Percentiles rank a stretch among this genome's conserved stretches.
Evolutionary conservation across 2,329 filamentous ascomycete species (phyloP).

Genomic region (Berkeleyomyces rouxiae): DNA sequence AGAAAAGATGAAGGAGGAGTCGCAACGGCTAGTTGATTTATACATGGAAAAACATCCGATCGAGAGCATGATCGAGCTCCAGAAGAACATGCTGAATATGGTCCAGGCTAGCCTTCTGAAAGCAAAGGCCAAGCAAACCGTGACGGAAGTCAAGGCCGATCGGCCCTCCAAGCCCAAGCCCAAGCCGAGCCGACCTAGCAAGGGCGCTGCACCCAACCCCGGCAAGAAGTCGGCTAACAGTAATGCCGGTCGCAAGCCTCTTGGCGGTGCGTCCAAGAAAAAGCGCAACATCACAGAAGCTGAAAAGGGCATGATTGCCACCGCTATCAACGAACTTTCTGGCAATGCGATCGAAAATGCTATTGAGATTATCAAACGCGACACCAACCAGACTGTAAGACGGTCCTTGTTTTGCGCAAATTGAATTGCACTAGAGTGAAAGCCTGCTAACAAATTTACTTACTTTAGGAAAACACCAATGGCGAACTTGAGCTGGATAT

Average conservation of each 20-base stretch:
- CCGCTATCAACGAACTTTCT: constrained; percentile 66
- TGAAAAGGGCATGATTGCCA: constrained; percentile 85
- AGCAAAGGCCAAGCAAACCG: constrained; percentile 48
- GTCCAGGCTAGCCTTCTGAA: constrained; percentile 57
- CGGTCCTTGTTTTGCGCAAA: constrained; percentile 14
- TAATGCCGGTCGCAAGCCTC: constrained; percentile 21
- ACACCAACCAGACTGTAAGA: constrained; percentile 59
- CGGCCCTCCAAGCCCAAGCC: constrained; percentile 42
- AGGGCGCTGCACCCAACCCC: constrained; percentile 19
- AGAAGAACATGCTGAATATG: constrained; percentile 44
- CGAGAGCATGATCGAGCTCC: constrained; percentile 35
- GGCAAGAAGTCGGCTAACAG: constrained; percentile 28
- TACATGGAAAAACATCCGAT: constrained; percentile 35
- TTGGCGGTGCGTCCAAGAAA: constrained; percentile 27
- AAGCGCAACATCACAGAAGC: constrained; percentile 47
- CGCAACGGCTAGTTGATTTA: constrained; percentile 38
- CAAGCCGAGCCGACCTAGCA: constrained; percentile 29
- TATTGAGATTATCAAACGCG: constrained; percentile 77
- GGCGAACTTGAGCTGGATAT: constrained; percentile 45
- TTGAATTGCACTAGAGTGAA: no score
- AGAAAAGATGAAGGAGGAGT: constrained; percentile 37
- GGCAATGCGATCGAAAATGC: constrained; percentile 63
- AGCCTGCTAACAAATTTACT: constrained; percentile 9
- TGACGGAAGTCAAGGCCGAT: constrained; percentile 31
- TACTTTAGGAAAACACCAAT: constrained; percentile 37